Base-by-base conservation (phyloP, 2,329 filamentous ascomycete genomes). In the Botryotinia globosa region DNA sequence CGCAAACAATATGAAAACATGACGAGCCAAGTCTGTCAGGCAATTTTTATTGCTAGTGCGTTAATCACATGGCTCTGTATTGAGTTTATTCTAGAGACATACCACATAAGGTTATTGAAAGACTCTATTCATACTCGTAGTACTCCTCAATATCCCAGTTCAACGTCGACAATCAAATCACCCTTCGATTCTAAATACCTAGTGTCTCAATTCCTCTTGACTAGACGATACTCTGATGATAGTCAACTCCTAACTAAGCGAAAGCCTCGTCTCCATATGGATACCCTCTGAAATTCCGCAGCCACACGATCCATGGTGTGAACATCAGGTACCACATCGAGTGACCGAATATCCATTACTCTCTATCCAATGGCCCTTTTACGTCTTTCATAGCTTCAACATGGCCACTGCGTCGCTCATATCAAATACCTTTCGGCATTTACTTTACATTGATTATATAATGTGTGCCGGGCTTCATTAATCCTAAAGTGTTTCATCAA, bases 181-280 rank as follows among this genome's bases (percentile, higher is more conserved):
- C 7, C n/a, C n/a, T n/a, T n/a, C n/a, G n/a, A n/a, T n/a, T n/a
- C n/a, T n/a, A n/a, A n/a, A n/a, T n/a, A n/a, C n/a, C n/a, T n/a
- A n/a, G 51, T 29, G 51, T 18, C 51, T 9, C 12, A 16, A 56
- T 4, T 18, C 1, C 6, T 16, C 51, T 29, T 29, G 14, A 16
- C 3, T 5, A 29, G 2, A 16, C n/a, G 14, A 54, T 29, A 18
- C n/a, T 29, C 29, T 18, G 14, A n/a, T 16, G 14, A 54, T 16
- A 9, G 4, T 54, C 8, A 16, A 25, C 58, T 39, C 22, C 4
- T 25, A 1, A 25, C 3, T 16, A 71, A 64, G 42, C 39, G 39
- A 64, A 71, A 6, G 32, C 42, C 25, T 71, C 39, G n/a, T 71
- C 69, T 48, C 61, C 61, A 44, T 71, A n/a, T n/a, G n/a, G n/a